A percentile compares a stretch with the other conserved stretches of the same genome.
Evolutionary conservation across 768 basidiomycete species (phyloP).

Genomic region (Suillus subluteus): DNA sequence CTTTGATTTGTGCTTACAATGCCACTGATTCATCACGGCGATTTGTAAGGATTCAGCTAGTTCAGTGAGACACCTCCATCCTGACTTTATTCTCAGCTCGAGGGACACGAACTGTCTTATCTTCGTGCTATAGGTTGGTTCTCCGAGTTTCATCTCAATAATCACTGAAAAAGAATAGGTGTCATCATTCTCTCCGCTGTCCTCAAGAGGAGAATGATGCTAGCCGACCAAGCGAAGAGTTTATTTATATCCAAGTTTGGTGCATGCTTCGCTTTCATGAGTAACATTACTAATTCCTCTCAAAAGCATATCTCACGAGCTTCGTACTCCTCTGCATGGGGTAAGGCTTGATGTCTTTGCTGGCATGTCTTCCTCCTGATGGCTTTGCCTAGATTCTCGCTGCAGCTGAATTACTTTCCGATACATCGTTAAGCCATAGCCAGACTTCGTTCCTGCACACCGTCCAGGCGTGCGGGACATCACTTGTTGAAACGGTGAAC

Average conservation of each 20-base stretch:
- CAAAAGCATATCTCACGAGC: conserved; percentile 81
- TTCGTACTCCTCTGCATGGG: conserved; percentile 91
- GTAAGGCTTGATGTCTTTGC: conserved; percentile 42
- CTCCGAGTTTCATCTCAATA: not conserved
- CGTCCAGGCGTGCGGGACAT: conserved; percentile 94
- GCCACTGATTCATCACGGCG: conserved; percentile 78
- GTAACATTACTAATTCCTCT: conserved; percentile 17
- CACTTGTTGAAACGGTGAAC: conserved; percentile 94
- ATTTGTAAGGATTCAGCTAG: conserved; percentile 54
- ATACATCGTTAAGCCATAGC: conserved; percentile 78
- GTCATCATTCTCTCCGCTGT: conserved; percentile 94
- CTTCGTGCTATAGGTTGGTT: conserved; percentile 80
- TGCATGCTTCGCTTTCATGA: conserved; percentile 1
- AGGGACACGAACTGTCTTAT: conserved; percentile 90
- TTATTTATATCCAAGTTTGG: conserved; percentile 88
- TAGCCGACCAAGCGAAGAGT: conserved; percentile 94
- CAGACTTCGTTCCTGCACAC: conserved; percentile 90
- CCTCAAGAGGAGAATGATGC: conserved; percentile 87
- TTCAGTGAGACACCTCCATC: conserved; percentile 7
- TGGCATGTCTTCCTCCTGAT: conserved; percentile 5
- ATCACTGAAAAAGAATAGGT: conserved; percentile 41
- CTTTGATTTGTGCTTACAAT: conserved; percentile 90
- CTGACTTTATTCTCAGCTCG: conserved; percentile 54
- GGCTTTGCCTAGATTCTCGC: conserved; percentile 68
- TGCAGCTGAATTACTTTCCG: conserved; percentile 87